phyloP scores from a whole-genome alignment of 2,329 filamentous ascomycete species.

The Diplodia scrobiculata region DNA sequence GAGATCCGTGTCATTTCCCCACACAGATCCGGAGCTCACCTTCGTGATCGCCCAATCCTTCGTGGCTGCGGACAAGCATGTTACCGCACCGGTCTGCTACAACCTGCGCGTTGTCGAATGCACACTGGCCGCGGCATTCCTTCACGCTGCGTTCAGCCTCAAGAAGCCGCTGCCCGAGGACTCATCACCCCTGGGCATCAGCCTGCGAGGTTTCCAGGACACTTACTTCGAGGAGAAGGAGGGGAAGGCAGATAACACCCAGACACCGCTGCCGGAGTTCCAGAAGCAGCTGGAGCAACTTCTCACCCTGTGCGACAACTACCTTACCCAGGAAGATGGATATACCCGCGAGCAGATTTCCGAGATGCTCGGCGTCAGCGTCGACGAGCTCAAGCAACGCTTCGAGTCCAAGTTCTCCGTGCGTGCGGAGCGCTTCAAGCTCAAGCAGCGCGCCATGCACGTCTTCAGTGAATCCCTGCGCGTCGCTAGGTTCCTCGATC shows the following conservation, averaged over 20 bases:
- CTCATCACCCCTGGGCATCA: conserved; percentile 77
- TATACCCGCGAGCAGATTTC: conserved; percentile 89
- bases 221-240: conserved; percentile 67
- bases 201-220: conserved; percentile 83
- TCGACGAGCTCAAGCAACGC: conserved; percentile 70
- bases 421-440: conserved; percentile 81
- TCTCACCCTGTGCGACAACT: conserved; percentile 67
- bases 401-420: conserved; percentile 90
- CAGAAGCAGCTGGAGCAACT: conserved; percentile 71
- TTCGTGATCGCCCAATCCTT: conserved; percentile 96
- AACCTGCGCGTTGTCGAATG: conserved; percentile 96
- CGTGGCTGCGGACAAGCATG: conserved; percentile 90
- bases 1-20: conserved; percentile 77
- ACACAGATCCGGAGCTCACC: conserved; percentile 76
- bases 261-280: conserved; percentile 50
- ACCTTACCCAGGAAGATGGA: conserved; percentile 75
- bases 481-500: conserved; percentile 77
- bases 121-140: conserved; percentile 75
- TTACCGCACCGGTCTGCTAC: conserved; percentile 91
- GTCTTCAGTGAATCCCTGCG: conserved; percentile 88
- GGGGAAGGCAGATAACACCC: conserved; percentile 52
- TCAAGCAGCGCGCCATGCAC: conserved; percentile 84
- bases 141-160: conserved; percentile 62
- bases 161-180: conserved; percentile 69
- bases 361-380: conserved; percentile 66